Evolutionary conservation across 2,329 filamentous ascomycete species (phyloP), one percentile per base, ranked within the genome.

Genomic region (Thermomyces lanuginosus): DNA sequence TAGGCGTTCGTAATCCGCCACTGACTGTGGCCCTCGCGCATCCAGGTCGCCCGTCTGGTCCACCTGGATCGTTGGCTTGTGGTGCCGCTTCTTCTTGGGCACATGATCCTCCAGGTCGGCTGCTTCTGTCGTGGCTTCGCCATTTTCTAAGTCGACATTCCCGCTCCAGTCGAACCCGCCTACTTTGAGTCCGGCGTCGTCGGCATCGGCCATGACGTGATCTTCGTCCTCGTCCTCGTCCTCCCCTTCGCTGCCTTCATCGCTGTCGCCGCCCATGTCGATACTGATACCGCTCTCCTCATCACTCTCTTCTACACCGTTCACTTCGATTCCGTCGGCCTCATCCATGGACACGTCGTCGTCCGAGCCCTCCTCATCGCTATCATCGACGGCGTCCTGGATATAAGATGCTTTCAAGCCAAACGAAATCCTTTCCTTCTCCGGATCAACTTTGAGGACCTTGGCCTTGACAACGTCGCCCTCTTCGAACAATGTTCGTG

Each of bases 391-490:
- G 2, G 62, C 60, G 13, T 60, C 64, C 32, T 74, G 70, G 43
- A 98, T 86, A 45, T 92, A 82, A 6, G 82, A 91, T 19, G 89
- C 82, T 56, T 95, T 98, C 33, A 98, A 60, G 1, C 84, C 82
- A 42, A 98, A 82, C 41, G 70, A 92, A 41, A 98, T 76, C 41
- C 77, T 75, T 48, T 74, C 75, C 51, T 78, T 77, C 38, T 75
- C 64, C 4, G 58, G 43, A 39, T 95, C 76, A 25, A 98, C 61
- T 42, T 76, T 78, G 26, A 95, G 53, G 9, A 98, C 65, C 48
- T 80, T 78, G 8, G 86, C 86, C 60, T 95, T 95, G 36, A 98
- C 89, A n/a, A 64, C 60, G 53, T 98, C 89, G 8, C 84, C 89
- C 44, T 83, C 80, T 34, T 73, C 77, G 52, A 92, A 95, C 21